Evolutionary conservation across 2,329 filamentous ascomycete genomes (phyloP).

Genomic region (Cladosporium cucumerinum): DNA sequence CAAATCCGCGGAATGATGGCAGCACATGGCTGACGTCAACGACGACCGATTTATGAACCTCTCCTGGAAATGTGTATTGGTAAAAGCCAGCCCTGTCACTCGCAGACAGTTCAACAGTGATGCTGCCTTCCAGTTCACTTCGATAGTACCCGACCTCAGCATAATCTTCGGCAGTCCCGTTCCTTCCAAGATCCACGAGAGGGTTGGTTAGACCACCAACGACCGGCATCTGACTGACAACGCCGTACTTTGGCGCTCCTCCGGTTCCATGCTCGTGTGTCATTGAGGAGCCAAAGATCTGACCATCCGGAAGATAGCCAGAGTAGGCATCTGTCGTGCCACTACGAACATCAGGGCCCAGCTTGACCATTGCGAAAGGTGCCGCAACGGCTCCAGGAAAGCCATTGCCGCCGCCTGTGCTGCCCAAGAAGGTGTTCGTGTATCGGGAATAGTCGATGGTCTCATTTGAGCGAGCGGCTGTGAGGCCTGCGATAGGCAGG

Average conservation of each 20-base stretch:
- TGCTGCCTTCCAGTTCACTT: conserved; percentile 52
- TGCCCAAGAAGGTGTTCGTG: conserved; percentile 33
- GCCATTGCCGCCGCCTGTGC: conserved; percentile 41
- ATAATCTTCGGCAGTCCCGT: conserved; percentile 30
- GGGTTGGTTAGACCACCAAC: conserved; percentile 22
- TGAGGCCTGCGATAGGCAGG: neutral
- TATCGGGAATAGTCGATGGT: conserved; percentile 5
- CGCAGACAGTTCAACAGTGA: conserved; percentile 57
- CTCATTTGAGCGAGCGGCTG: neutral
- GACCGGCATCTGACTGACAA: conserved; percentile 26
- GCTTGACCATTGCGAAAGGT: conserved; percentile 42
- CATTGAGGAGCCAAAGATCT: conserved; percentile 39
- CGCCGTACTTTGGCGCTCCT: conserved; percentile 64
- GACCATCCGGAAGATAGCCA: conserved; percentile 34
- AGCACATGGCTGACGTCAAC: conserved; percentile 61
- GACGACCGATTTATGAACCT: conserved; percentile 46
- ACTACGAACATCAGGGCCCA: conserved; percentile 37
- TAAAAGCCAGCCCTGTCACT: conserved; percentile 56
- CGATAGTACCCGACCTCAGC: conserved; percentile 61
- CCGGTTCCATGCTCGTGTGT: conserved; percentile 66
- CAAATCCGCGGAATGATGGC: conserved; percentile 53
- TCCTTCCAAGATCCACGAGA: conserved; percentile 25
- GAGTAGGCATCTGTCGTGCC: conserved; percentile 37
- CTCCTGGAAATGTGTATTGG: conserved; percentile 55
- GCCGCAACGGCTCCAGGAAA: conserved; percentile 39